Evolutionary conservation across 2,329 filamentous ascomycete species (phyloP), one percentile per base, ranked within the genome.

Genomic region (Neurospora crassa): DNA sequence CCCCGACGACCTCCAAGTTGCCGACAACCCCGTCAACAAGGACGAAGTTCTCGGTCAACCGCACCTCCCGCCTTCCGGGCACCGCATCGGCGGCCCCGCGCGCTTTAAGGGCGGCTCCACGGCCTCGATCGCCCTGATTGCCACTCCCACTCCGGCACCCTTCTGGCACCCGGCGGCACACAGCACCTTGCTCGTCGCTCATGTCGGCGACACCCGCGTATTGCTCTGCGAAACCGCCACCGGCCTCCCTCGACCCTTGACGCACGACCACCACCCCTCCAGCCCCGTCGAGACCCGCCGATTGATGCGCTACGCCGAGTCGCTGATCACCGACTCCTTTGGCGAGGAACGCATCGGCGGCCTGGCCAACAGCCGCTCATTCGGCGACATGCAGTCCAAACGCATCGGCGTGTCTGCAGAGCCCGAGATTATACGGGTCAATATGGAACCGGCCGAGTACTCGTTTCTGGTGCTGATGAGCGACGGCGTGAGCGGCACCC

Each of bases 101-200:
- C 91, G 93, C 72, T 98, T 98, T 84, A 92, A 94, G 78, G 96
- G 96, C 72, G 96, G 96, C 71, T 97, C 94, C 70, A 99, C 96
- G 1, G 94, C 93, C 59, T 97, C 93, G 20, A 84, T 97, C 20
- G 94, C 91, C 1, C 86, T 99, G 78, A 93, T 99, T 71, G 74
- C 97, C 94, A 0, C 98, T 96, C 0, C 94, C 95, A 96, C 93
- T 0, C 91, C 94, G 0, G 91, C 91, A 0, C 96, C 96, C 0
- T 99, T 97, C 81, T 99, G 96, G 96, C 93, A 98, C 77, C 96
- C 96, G 0, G 88, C 90, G 4, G 91, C 93, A 0, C 91, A 93
- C 3, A 93, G 92, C 0, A 96, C 94, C 0, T 83, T 99, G 43
- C 82, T 97, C 18, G 91, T 94, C 7, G 94, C 93, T 0, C 96